These are phyloP conservation scores for Coemansia sp. DNA, from an alignment of 192 early-diverging fungal genomes.

Conservation along the genomic window DNA sequence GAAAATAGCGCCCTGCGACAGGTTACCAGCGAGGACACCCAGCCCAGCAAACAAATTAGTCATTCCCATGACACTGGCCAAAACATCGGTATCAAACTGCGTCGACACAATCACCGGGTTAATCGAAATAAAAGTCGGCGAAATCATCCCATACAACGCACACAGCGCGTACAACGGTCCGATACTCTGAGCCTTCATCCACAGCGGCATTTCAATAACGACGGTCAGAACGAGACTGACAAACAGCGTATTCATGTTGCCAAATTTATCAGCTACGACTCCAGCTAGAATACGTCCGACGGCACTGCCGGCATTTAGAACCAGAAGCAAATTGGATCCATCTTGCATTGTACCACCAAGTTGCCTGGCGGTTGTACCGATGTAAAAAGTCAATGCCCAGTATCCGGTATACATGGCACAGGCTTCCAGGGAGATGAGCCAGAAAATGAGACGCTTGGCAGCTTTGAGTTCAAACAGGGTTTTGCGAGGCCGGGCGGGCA, in stretches of 20 bases:
- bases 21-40: constrained; percentile 39
- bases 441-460: constrained; percentile 31
- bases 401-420: constrained; percentile 50
- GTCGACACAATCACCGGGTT: constrained; percentile 44
- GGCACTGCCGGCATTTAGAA: constrained; percentile 37
- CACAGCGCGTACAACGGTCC: constrained; percentile 38
- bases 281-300: constrained; percentile 41
- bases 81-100: constrained; percentile 26
- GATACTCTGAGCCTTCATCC: constrained; percentile 37
- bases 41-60: constrained; percentile 42
- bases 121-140: constrained; percentile 48
- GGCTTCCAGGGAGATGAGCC: constrained; percentile 33
- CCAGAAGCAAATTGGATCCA: constrained; percentile 39
- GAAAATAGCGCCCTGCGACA: constrained; percentile 44
- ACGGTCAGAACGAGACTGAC: constrained; percentile 23
- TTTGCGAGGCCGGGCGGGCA: constrained; percentile 57
- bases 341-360: constrained; percentile 26
- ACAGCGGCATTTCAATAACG: constrained; percentile 36
- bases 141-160: constrained; percentile 37
- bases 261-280: constrained; percentile 35
- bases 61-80: constrained; percentile 51
- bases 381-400: constrained; percentile 46
- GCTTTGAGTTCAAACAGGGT: constrained; percentile 29
- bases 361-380: constrained; percentile 30
- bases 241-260: constrained; percentile 41